These are phyloP conservation scores for Trametes hirsuta DNA, from an alignment of 1,284 basidiomycete species.

Conservation along the genomic window DNA sequence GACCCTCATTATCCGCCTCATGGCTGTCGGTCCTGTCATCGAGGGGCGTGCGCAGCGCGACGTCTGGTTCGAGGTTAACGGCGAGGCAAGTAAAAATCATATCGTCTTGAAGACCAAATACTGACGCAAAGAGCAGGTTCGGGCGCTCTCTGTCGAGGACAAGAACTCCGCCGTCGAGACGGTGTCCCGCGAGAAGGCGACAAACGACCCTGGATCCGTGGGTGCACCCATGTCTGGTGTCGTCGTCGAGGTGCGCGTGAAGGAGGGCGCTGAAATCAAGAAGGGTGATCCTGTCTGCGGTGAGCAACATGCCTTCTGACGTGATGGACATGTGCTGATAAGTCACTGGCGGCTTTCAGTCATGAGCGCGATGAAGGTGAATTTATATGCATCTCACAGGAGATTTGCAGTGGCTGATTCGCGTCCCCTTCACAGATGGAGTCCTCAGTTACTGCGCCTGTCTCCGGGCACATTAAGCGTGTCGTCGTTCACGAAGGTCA, in stretches of 20 bases:
- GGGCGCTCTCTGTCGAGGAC: constrained; percentile 94
- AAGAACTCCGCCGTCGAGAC: constrained; percentile 96
- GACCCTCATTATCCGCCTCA: constrained; percentile 93
- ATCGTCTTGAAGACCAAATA: neutral
- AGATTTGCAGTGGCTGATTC: constrained; percentile 17
- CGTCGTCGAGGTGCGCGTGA: constrained; percentile 95
- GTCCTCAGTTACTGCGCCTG: constrained; percentile 92
- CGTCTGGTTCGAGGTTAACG: constrained; percentile 98
- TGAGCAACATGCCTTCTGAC: constrained; percentile 40
- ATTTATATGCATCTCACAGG: constrained; percentile 20
- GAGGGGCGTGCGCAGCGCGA: constrained; percentile 91
- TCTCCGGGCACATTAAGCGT: constrained; percentile 93
- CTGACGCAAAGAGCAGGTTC: constrained; percentile 54
- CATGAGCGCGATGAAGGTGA: constrained; percentile 88
- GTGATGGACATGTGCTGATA: constrained; percentile 9
- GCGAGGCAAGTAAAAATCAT: constrained; percentile 63
- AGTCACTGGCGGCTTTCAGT: constrained; percentile 46
- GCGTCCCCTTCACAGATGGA: constrained; percentile 74
- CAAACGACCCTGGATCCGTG: constrained; percentile 91
- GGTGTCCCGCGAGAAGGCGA: constrained; percentile 92
- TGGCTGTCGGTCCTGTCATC: constrained; percentile 94
- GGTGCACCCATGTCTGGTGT: constrained; percentile 98
- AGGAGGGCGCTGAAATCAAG: constrained; percentile 96
- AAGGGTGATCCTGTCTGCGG: constrained; percentile 93
- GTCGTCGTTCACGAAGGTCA: constrained; percentile 86